These are phyloP conservation scores for Saccharomycopsis sp. DNA, from an alignment of 805 yeast species.

Conservation along the genomic window DNA sequence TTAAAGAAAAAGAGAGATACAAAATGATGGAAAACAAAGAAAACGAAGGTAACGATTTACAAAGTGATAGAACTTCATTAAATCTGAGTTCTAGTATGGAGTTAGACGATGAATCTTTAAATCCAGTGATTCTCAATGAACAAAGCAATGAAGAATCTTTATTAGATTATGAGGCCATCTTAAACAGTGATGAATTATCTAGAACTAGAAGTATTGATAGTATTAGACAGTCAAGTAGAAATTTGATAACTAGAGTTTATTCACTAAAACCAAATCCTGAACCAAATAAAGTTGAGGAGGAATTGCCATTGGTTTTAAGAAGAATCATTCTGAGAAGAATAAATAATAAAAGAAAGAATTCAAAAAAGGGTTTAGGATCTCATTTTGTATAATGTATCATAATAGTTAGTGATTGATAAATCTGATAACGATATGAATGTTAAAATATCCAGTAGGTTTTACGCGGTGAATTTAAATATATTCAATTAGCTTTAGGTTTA, in stretches of 20 bases:
- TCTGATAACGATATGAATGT: no score
- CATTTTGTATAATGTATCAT: no score
- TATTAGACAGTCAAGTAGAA: slow-evolving; percentile 1
- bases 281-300: slow-evolving; percentile 20
- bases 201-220: slow-evolving; percentile 7
- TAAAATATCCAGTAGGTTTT: no score
- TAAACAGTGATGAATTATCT: not conserved
- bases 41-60: no score
- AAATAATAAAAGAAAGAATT: no score
- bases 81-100: not conserved
- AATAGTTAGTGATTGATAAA: no score
- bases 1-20: not conserved
- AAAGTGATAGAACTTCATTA: not conserved
- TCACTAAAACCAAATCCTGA: not conserved
- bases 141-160: not conserved
- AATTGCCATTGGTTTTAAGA: slow-evolving; percentile 30
- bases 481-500: no score
- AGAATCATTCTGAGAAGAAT: slow-evolving; percentile 26
- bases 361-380: no score
- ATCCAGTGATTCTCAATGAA: not conserved
- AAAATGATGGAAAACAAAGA: no score
- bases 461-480: no score
- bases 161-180: not conserved
- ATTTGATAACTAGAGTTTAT: not conserved
- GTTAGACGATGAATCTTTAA: not conserved